Evolutionary conservation across 768 basidiomycete species (phyloP), one percentile per base, ranked within the genome.

Genomic region (Pisolithus sp.): DNA sequence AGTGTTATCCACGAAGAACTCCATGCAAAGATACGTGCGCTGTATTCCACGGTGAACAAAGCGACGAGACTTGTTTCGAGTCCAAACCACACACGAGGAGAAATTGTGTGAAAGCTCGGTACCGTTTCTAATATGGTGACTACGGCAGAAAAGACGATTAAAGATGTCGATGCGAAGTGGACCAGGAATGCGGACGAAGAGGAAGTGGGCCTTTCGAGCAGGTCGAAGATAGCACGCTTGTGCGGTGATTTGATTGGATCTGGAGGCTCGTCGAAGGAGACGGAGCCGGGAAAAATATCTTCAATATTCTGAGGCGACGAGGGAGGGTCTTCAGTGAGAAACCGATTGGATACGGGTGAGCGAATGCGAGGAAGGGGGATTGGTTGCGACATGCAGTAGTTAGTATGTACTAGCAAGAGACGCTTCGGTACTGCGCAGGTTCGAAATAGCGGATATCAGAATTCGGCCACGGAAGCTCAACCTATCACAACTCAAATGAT

Each of bases 21-120:
- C 85, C 80, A 89, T n/a, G 89, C 89, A 1, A 88, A 51, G 61
- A 80, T 80, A 34, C 89, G 73, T 12, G 79, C 80, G 24, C 85
- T 64, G 62, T 89, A 94, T 68, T 96, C 93, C 52, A 91, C 74
- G 0, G 93, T 93, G 66, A 94, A 95, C 3, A 93, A 65, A 45
- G 84, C 81, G 23, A 94, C 92, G 9, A 94, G 68, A 48, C 78
- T 83, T 17, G 91, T 92, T 70, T 94, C 93, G 20, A 92, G 63
- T 1, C 93, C 93, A 55, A 95, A 95, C 82, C 93, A 91, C 7
- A 86, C 72, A 36, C 82, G 73, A 13, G 78, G 80, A 3, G 82
- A 78, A 3, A 84, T 80, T 9, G 78, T 76, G 62, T 87, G 87
- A 56, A 90, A 83, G 1, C 80, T 76, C 0, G 86, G 89, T 1